phyloP scores from a whole-genome alignment of 148 eudicot genomes.

The Amaranthus palmeri region DNA sequence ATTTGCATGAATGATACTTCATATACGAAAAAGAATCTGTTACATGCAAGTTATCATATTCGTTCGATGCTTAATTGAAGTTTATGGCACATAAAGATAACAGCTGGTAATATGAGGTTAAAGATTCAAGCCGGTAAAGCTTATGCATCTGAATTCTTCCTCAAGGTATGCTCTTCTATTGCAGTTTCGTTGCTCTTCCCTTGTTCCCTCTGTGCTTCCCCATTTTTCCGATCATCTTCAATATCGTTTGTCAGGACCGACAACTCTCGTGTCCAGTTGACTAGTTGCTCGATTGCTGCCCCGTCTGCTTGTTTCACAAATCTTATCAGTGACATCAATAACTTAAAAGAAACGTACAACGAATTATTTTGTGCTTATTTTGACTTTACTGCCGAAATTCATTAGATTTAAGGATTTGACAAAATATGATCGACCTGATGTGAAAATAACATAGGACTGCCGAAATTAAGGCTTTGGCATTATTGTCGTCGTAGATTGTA shows the following conservation, averaged over 20 bases:
- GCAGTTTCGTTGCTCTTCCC: slow-evolving; percentile 11
- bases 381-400: neutral
- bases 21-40: too few species aligned
- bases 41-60: too few species aligned
- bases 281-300: slow-evolving; percentile 36
- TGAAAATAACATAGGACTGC: neutral
- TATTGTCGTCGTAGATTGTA: neutral
- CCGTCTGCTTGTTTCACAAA: slow-evolving; percentile 44
- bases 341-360: neutral
- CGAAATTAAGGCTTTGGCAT: neutral
- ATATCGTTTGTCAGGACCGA: slow-evolving; percentile 10
- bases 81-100: too few species aligned
- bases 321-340: neutral
- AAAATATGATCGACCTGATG: neutral
- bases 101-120: neutral
- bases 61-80: too few species aligned
- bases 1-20: too few species aligned
- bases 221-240: slow-evolving; percentile 17
- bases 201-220: slow-evolving; percentile 12
- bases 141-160: slow-evolving; percentile 21
- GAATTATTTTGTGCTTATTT: neutral
- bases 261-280: slow-evolving; percentile 37
- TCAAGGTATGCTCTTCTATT: neutral
- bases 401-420: too few species aligned
- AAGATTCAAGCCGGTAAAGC: slow-evolving; percentile 24